Base-by-base conservation (phyloP, 2,329 filamentous ascomycete species). In the Apiospora kogelbergensis region DNA sequence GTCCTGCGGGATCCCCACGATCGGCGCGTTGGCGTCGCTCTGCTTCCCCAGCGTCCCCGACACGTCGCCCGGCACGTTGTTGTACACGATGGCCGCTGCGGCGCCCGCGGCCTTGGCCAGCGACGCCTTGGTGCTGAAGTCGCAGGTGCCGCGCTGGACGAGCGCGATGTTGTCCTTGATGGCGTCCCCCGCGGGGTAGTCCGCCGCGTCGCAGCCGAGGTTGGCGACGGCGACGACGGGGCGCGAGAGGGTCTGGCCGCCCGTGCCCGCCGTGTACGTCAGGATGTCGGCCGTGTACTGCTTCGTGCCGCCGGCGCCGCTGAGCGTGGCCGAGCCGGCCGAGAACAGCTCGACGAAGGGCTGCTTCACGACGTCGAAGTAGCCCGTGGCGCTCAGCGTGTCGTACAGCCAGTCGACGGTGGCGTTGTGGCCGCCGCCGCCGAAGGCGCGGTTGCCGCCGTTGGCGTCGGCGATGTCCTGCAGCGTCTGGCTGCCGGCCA, bases 341-440 rank as follows among this genome's bases (percentile, higher is more conserved):
- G 90, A 30, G 93, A 97, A 77, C 91, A 90, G 7, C 88, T 91
- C 37, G 88, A 93, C 2, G 93, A 97, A 66, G 30, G 81, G 79
- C 77, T 85, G 83, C 76, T 83, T 83, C 69, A 74, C 74, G 41
- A 84, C 81, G 57, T 81, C 74, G 74, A 82, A 85, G 76, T 82
- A 82, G 74, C 76, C 77, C 40, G 78, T 75, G 7, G 75, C 72
- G 57, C 73, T 75, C 37, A 85, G 77, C 26, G 80, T 79, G 67
- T 83, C 76, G 76, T 80, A 80, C 68, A 84, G 75, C 72, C 77
- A 85, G 75, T 84, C 81, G 66, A 84, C 79, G 6, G 83, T 85
- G 67, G 80, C 79, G 68, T 84, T 83, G 77, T 84, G 83, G 67
- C 84, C 83, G 42, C 74, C 74, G 68, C 81, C 78, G 60, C 82